Evolutionary conservation across 768 basidiomycete species (phyloP).

Genomic region (Kwoniella pini): DNA sequence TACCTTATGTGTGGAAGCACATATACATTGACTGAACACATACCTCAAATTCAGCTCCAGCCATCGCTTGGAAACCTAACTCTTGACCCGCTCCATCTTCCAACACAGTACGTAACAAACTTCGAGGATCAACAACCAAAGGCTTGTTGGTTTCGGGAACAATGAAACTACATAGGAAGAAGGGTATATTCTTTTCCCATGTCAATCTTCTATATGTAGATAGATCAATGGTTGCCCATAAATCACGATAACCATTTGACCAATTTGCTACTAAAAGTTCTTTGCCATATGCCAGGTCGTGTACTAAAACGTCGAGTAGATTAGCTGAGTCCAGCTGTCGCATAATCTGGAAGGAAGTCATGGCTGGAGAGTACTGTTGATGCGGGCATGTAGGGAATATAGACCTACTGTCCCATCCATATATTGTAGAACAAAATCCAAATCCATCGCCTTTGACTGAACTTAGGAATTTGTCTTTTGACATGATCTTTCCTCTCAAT

Average conservation of each 20-base stretch:
- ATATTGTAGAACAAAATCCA: constrained; percentile 90
- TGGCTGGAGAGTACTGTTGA: too few species aligned
- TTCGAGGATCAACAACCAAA: constrained; percentile 82
- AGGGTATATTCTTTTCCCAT: constrained; percentile 87
- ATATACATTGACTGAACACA: too few species aligned
- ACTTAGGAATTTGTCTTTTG: constrained; percentile 84
- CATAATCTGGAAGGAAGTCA: too few species aligned
- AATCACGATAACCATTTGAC: constrained; percentile 86
- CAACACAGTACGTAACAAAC: constrained; percentile 67
- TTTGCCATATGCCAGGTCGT: constrained; percentile 77
- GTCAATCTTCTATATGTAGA: constrained; percentile 83
- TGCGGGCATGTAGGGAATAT: too few species aligned
- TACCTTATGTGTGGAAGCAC: too few species aligned
- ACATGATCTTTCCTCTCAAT: constrained; percentile 90
- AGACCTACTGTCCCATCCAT: constrained; percentile 55
- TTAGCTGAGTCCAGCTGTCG: too few species aligned
- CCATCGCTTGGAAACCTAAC: constrained; percentile 63
- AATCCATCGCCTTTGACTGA: constrained; percentile 75
- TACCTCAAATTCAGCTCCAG: constrained; percentile 95
- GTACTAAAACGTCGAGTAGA: too few species aligned
- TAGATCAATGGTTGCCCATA: constrained; percentile 82
- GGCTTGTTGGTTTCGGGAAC: constrained; percentile 81
- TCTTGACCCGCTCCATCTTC: constrained; percentile 58
- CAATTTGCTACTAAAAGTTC: constrained; percentile 90
- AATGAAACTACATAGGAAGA: constrained; percentile 87